Conservation (phyloP, 148 eudicot species). For the Spergularia bocconei region DNA sequence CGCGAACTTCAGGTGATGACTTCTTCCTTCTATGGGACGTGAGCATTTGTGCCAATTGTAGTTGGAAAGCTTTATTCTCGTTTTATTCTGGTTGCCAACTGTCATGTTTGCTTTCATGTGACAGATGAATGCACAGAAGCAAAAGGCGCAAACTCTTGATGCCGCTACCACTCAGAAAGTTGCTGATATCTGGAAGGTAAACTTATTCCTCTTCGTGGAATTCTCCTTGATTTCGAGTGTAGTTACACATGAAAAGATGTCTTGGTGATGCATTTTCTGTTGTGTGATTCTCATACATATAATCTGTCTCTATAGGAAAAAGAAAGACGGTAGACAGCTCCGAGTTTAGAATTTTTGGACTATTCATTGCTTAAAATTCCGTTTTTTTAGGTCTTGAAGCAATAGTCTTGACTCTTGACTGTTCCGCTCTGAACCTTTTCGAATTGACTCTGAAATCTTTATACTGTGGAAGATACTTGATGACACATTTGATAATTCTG, state of each 20-base stretch:
- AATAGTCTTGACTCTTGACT: background rate
- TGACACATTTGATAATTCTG: background rate
- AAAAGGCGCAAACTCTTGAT: slow-evolving; percentile 68
- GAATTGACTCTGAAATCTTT: background rate
- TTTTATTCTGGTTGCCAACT: background rate
- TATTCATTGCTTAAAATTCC: too few species aligned
- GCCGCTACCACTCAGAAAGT: slow-evolving; percentile 75
- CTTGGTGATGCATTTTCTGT: background rate
- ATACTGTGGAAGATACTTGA: background rate
- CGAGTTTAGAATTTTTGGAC: too few species aligned
- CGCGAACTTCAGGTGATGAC: slow-evolving; percentile 75
- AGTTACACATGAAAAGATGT: background rate
- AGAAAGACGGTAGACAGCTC: too few species aligned
- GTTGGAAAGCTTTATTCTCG: background rate
- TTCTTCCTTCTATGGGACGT: background rate
- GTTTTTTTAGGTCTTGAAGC: too few species aligned
- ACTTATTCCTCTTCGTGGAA: background rate
- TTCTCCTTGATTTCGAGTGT: background rate
- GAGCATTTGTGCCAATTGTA: background rate
- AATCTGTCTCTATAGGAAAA: too few species aligned
- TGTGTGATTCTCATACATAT: too few species aligned
- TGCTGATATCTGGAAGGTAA: slow-evolving; percentile 73
- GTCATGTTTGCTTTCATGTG: slow-evolving; percentile 9
- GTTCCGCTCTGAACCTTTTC: background rate
- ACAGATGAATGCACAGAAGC: slow-evolving; percentile 84